phyloP scores from a whole-genome alignment of 208 protist genomes.

The Blastocrithidia nonstop region DNA sequence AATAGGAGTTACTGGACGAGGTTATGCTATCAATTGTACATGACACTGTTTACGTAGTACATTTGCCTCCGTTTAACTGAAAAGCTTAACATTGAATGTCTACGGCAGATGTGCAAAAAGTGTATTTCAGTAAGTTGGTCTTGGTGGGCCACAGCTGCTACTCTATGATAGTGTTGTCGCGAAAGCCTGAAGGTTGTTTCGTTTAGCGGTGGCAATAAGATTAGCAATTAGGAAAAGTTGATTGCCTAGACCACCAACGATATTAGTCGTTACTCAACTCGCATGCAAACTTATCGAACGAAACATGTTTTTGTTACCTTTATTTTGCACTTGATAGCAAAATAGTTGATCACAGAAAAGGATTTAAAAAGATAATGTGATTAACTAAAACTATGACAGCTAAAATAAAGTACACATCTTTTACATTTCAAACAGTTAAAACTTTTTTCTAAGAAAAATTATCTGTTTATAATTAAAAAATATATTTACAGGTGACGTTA shows the following conservation, averaged over 20 bases:
- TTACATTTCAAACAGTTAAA: no score
- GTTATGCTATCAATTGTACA: no score
- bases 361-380: background rate
- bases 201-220: slow-evolving; percentile 40
- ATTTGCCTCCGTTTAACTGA: no score
- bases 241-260: slow-evolving; percentile 75
- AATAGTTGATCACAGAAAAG: no score
- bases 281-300: background rate
- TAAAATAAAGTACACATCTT: no score
- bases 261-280: slow-evolving; percentile 40
- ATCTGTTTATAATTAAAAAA: no score
- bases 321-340: slow-evolving; percentile 1
- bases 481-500: no score
- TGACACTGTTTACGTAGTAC: no score
- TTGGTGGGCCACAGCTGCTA: slow-evolving; percentile 50
- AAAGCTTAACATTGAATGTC: no score
- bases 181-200: slow-evolving; percentile 22
- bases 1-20: background rate
- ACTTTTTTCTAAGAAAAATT: no score
- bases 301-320: slow-evolving; percentile 1
- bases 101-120: slow-evolving; percentile 36
- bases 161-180: slow-evolving; percentile 20
- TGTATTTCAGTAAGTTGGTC: slow-evolving; percentile 67
- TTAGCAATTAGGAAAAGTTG: slow-evolving; percentile 78
- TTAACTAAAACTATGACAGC: no score